A percentile compares a stretch with the other conserved stretches of the same genome.
Conservation (phyloP, 129 eudicot species). For the Saussurea involucrata region DNA sequence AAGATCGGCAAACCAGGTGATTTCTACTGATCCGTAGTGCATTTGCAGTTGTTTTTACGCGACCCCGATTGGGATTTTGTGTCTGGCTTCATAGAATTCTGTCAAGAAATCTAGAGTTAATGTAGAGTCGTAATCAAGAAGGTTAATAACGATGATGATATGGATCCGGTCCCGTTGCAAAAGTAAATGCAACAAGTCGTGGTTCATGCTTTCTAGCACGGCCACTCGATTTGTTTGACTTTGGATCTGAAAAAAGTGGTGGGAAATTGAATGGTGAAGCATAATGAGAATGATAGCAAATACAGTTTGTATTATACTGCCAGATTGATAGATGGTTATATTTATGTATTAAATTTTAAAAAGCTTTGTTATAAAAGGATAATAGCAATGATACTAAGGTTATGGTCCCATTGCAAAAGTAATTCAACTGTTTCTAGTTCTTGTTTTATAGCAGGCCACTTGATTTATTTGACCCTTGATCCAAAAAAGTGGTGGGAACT, state of each 20-base stretch:
- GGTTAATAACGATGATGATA: neutral
- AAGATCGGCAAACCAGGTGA: slow-evolving; percentile 78
- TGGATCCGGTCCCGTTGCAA: neutral
- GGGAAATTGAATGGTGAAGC: neutral
- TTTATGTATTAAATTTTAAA: neutral
- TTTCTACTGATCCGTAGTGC: slow-evolving; percentile 32
- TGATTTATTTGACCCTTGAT: neutral
- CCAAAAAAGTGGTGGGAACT: neutral
- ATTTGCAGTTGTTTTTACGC: neutral
- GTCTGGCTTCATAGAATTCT: neutral
- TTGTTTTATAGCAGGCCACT: neutral
- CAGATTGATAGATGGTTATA: too few species aligned
- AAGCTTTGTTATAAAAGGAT: neutral
- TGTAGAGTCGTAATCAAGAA: neutral
- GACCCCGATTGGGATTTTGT: neutral
- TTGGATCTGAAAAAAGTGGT: neutral
- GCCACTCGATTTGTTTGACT: neutral
- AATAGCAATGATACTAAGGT: neutral
- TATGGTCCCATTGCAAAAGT: neutral
- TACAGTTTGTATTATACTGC: neutral
- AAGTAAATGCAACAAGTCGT: neutral
- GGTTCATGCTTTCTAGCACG: neutral
- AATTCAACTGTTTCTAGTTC: neutral
- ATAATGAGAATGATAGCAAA: neutral
- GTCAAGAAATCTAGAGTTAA: neutral